Evolutionary conservation across 176 grass and related monocot species (phyloP), one percentile per base, ranked within the genome.

Genomic region (Eleusine coracana): DNA sequence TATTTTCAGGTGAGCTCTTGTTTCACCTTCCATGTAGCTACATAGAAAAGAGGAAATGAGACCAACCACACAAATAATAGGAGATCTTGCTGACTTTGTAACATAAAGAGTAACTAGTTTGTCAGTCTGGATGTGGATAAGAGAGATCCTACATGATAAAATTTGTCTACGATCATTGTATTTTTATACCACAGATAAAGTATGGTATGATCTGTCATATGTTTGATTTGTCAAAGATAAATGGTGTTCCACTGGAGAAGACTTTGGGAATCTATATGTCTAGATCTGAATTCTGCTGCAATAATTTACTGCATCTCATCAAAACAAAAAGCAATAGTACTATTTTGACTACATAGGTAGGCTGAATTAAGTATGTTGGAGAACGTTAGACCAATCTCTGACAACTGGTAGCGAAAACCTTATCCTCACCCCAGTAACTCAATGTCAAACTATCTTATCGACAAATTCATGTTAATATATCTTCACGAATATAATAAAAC

Each of bases 251-350:
- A 83, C 20, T 68, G 18, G 18, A 25, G 11, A 46, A 68, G 60
- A 74, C 60, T 65, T 34, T 36, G 40, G 45, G 12, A 74, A 61
- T 29, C 69, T 50, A 61, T 18, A 61, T 18, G 70, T 66, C 51
- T 63, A 84, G 17, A 85, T 81, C 31, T 20, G 29, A 80, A 52
- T 41, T 84, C 34, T 63, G 12, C n/a, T 62, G 52, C 42, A 73
- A 73, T 67, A 60, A 0, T 79, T 60, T 41, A 77, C 4, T 31
- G 38, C 66, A 77, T 77, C 71, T 37, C 25, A 77, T 5, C 6
- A 40, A 36, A 82, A 65, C 1, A 34, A 37, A 29, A 13, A 71
- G 34, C 31, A 34, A 34, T 18, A 61, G n/a, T 37, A 45, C 61
- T 14, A 21, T 14, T 66, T 66, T 82, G 71, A 77, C 21, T 75